Evolutionary conservation across 1,139 yeast genomes (phyloP), one percentile per base, ranked within the genome.

Genomic region (Yamadazyma jaroonii): DNA sequence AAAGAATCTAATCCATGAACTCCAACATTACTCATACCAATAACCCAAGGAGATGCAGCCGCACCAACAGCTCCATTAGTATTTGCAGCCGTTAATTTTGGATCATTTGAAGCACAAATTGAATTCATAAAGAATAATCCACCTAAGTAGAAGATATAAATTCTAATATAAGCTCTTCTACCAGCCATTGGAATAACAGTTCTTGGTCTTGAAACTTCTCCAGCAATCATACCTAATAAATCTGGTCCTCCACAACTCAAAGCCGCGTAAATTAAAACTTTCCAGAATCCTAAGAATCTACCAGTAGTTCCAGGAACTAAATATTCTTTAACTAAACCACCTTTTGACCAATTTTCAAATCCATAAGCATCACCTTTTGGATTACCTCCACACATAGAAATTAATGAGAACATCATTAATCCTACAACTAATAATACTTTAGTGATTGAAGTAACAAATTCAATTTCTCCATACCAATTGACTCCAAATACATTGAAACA

Each of bases 201-300:
- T 37, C 72, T 50, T 9, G 71, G 71, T 34, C 54, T 50, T 15
- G 50, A 38, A 20, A 64, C 56, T 48, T 65, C 72, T 28, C 64
- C 59, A 9, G 68, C 53, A 36, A 62, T 54, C 55, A 63, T 50
- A 5, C 61, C 64, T 40, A 64, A 52, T 33, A 63, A 45, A 43
- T 71, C 69, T 3, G 74, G 66, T 2, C 77, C 77, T 11, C 69
- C 65, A 43, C 72, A 72, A 20, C 67, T 54, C 40, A 63, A 66
- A 4, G 68, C 71, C 24, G 71, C 70, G 44, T 61, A 64, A 31
- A 62, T 53, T 41, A 65, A 48, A 13, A 59, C 63, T 35, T 54
- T 58, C 64, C 67, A 63, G 49, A 57, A 56, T 1, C 64, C 70
- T 32, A 64, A 50, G 42, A 64, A 66, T 38, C 60, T 54, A 6